Evolutionary conservation across 495 filamentous ascomycete species (phyloP), one percentile per base, ranked within the genome.

Genomic region (Staphylotrichum tortipilum): DNA sequence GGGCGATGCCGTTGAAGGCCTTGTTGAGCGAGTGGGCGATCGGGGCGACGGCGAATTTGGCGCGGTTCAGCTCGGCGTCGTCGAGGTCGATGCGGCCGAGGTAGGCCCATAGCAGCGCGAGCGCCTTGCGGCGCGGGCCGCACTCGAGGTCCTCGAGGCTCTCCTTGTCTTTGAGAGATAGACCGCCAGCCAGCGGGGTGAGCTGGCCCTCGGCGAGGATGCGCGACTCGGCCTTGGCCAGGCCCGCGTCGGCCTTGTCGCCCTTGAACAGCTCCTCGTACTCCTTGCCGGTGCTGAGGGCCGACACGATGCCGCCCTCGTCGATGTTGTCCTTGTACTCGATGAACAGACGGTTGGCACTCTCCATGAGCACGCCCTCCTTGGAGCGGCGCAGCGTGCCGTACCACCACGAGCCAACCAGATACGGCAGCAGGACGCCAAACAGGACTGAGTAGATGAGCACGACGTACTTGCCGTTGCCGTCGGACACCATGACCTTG

Each of bases 381-480:
- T 88, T 92, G 17, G 92, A 96, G 62, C 87, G 77, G 40, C 83
- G 77, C 63, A 95, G 88, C 7, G 88, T 94, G 45, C 92, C 92
- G 64, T 97, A 98, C 92, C 92, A 98, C 92, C 92, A 98, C 29
- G 83, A 85, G 22, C 92, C 92, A 31, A 97, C 94, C 41, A 94
- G 74, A 61, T 95, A 98, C 11, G 92, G 92, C 37, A 98, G 68
- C 35, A 95, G 69, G 26, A 96, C 86, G 42, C 90, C 94, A 30
- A 98, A 78, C 31, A 96, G 72, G 35, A 78, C 67, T 9, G 86
- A 89, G 64, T 98, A 98, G 38, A 97, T 75, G 56, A 95, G 68
- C 50, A 98, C 74, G 38, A 96, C 87, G 61, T 95, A 97, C 73
- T 96, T 97, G 33, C 88, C 91, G 64, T 89, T 89, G 44, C 90